Evolutionary conservation across 148 eudicot species (phyloP).

Genomic region (Drosera capensis): DNA sequence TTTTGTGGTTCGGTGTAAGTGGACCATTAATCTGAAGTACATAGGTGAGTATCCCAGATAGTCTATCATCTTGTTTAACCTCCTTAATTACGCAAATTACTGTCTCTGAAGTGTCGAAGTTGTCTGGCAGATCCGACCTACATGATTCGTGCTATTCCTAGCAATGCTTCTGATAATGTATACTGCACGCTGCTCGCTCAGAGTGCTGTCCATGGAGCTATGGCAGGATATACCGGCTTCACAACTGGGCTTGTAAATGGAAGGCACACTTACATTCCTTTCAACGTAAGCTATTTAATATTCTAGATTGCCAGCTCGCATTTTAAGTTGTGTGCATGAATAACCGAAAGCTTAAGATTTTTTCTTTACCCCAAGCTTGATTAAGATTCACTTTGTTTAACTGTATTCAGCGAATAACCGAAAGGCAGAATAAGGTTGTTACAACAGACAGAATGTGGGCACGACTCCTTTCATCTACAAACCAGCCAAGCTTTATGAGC

Average conservation of each 20-base stretch:
- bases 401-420: neutral
- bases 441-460: constrained; percentile 60
- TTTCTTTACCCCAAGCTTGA: too few relatives aligned
- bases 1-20: constrained; percentile 32
- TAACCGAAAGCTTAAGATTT: too few relatives aligned
- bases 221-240: constrained; percentile 96
- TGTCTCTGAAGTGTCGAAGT: constrained; percentile 6
- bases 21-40: constrained; percentile 60
- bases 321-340: neutral
- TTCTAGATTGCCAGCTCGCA: constrained; percentile 1
- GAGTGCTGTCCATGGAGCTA: constrained; percentile 94
- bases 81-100: too few relatives aligned
- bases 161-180: constrained; percentile 91
- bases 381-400: neutral
- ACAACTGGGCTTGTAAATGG: constrained; percentile 87
- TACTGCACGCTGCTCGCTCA: constrained; percentile 98
- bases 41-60: constrained; percentile 43
- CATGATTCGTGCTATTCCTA: constrained; percentile 97
- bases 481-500: constrained; percentile 34
- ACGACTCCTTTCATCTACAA: constrained; percentile 44
- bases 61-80: neutral
- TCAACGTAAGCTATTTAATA: constrained; percentile 40
- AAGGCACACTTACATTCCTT: constrained; percentile 84
- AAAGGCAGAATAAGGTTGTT: constrained; percentile 24
- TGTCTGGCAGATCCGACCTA: constrained; percentile 80